These are phyloP conservation scores for Fusarium verticillioides DNA, from an alignment of 2,329 filamentous ascomycete species.

Conservation along the genomic window DNA sequence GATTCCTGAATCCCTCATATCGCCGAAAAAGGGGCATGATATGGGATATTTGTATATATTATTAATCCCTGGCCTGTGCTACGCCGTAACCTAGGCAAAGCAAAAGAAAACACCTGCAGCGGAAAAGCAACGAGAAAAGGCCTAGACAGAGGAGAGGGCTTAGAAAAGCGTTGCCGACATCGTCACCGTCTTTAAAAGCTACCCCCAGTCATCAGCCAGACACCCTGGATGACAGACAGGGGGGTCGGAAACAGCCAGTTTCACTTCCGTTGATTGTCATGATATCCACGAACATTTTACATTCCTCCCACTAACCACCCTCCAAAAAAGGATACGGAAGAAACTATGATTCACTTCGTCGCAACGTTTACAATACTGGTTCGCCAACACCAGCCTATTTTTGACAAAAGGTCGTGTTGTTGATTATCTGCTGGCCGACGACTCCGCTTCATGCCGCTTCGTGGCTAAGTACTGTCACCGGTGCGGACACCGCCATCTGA, in stretches of 20 bases:
- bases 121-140: conserved; percentile 29
- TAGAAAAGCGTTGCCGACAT: conserved; percentile 19
- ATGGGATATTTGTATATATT: conserved; percentile 12
- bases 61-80: conserved; percentile 21
- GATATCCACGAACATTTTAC: conserved; percentile 29
- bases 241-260: conserved; percentile 32
- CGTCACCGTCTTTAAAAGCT: conserved; percentile 21
- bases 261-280: conserved; percentile 29
- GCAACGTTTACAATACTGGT: conserved; percentile 16
- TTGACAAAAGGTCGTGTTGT: conserved; percentile 16
- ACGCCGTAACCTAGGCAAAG: conserved; percentile 17
- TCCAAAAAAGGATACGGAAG: conserved; percentile 16
- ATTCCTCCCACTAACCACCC: conserved; percentile 24
- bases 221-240: conserved; percentile 35
- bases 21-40: conserved; percentile 23
- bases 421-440: conserved; percentile 33
- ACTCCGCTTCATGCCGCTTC: conserved; percentile 35
- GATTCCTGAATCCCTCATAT: conserved; percentile 32
- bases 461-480: conserved; percentile 38
- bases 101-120: conserved; percentile 17
- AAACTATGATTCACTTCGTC: conserved; percentile 14
- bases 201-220: conserved; percentile 23
- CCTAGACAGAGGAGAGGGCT: conserved; percentile 2
- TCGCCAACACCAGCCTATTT: conserved; percentile 17
- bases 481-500: conserved; percentile 37